Conservation (phyloP, 805 yeast genomes). For the Kodamaea nitidulidarum region DNA sequence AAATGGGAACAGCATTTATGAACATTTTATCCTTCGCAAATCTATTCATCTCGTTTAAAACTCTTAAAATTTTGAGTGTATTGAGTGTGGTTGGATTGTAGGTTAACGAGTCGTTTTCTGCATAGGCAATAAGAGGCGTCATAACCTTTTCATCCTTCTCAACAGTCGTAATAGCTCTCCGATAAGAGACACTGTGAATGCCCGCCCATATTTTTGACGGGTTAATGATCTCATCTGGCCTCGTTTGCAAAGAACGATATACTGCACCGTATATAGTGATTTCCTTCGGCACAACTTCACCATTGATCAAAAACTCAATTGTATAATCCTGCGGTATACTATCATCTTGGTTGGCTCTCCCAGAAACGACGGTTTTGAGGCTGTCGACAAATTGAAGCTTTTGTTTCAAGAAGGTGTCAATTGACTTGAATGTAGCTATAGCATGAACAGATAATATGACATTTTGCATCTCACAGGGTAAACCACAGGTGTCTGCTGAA, state of each 20-base stretch:
- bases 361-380: slow-evolving; percentile 8
- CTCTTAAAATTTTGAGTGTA: slow-evolving; percentile 47
- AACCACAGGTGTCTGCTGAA: slow-evolving; percentile 7
- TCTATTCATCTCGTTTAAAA: slow-evolving; percentile 40
- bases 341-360: too few species aligned
- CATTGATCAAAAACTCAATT: slow-evolving; percentile 56
- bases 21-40: slow-evolving; percentile 16
- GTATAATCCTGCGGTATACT: too few species aligned
- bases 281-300: slow-evolving; percentile 54
- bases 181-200: slow-evolving; percentile 49
- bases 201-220: slow-evolving; percentile 54
- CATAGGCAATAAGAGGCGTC: slow-evolving; percentile 3
- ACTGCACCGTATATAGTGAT: slow-evolving; percentile 77
- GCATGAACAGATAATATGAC: slow-evolving; percentile 53
- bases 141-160: neutral
- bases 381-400: slow-evolving; percentile 32
- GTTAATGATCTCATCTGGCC: slow-evolving; percentile 39
- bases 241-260: slow-evolving; percentile 44
- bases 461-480: slow-evolving; percentile 24
- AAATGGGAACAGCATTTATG: slow-evolving; percentile 11
- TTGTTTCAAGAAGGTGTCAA: slow-evolving; percentile 44
- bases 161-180: slow-evolving; percentile 18
- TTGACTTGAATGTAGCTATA: slow-evolving; percentile 54
- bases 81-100: slow-evolving; percentile 29
- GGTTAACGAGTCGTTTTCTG: slow-evolving; percentile 18